Evolutionary conservation across 257 asterid species (phyloP).

Genomic region (Coffea eugenioides): DNA sequence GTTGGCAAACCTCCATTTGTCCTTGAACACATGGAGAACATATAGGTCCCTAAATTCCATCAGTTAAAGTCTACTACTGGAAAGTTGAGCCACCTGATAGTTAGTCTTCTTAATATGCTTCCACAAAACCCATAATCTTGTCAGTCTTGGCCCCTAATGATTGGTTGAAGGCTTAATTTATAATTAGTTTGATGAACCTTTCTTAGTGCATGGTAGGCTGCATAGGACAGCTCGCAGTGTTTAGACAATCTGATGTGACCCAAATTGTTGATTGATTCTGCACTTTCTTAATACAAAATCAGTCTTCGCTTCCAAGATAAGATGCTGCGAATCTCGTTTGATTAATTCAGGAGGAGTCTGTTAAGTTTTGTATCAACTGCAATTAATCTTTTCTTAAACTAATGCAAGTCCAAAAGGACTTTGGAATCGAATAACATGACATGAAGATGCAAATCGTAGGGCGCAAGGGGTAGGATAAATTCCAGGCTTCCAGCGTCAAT

Average conservation of each 20-base stretch:
- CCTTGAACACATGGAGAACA: neutral
- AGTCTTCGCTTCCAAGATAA: neutral
- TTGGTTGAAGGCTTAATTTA: neutral
- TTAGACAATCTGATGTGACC: neutral
- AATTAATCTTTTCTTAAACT: neutral
- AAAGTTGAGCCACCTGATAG: neutral
- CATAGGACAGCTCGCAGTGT: neutral
- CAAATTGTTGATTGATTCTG: neutral
- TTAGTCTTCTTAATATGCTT: neutral
- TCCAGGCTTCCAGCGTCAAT: no score
- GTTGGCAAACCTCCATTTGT: neutral
- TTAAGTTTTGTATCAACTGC: neutral
- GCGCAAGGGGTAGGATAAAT: no score
- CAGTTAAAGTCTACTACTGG: no score
- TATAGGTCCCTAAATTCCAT: neutral
- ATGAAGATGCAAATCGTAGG: neutral
- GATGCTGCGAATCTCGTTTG: neutral
- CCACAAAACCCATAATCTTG: neutral
- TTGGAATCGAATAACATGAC: neutral
- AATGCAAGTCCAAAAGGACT: neutral
- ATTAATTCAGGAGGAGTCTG: neutral
- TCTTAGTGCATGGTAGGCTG: neutral
- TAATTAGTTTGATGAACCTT: neutral
- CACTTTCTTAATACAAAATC: neutral
- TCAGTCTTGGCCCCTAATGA: neutral